Conservation (phyloP, 371 early-diverging fungal species). For the Mucor plumbeus region DNA sequence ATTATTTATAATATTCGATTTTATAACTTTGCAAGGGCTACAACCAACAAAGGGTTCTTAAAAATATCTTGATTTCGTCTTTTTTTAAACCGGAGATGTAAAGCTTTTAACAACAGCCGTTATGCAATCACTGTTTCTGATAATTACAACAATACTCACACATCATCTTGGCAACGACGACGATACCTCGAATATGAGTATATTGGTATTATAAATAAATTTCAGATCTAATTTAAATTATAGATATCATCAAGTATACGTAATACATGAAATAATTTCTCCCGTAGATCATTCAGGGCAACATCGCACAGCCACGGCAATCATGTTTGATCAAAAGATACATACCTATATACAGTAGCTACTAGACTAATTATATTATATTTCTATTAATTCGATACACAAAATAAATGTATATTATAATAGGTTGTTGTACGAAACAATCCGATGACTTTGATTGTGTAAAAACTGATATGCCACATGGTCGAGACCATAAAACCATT, state of each 20-base stretch:
- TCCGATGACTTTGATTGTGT: not conserved
- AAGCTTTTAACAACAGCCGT: too few species aligned
- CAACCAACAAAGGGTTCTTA: too few species aligned
- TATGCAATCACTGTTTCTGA: too few species aligned
- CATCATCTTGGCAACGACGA: too few species aligned
- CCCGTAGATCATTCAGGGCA: constrained; percentile 8
- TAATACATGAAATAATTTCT: not conserved
- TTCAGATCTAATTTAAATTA: too few species aligned
- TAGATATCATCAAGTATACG: not conserved
- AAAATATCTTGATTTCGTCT: too few species aligned
- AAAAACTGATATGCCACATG: constrained; percentile 4
- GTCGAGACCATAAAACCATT: not conserved
- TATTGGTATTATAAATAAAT: too few species aligned
- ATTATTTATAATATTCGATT: too few species aligned
- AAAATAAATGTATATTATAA: not conserved
- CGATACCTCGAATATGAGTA: too few species aligned
- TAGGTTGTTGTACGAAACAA: not conserved
- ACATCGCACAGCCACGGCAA: not conserved
- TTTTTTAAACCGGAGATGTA: too few species aligned
- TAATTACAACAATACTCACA: too few species aligned
- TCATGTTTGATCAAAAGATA: not conserved
- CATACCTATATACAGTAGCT: not conserved
- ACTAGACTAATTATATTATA: not conserved
- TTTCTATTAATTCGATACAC: not conserved
- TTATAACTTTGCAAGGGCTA: too few species aligned